phyloP scores from a whole-genome alignment of 345 rosid genomes.

The Populus euphratica region DNA sequence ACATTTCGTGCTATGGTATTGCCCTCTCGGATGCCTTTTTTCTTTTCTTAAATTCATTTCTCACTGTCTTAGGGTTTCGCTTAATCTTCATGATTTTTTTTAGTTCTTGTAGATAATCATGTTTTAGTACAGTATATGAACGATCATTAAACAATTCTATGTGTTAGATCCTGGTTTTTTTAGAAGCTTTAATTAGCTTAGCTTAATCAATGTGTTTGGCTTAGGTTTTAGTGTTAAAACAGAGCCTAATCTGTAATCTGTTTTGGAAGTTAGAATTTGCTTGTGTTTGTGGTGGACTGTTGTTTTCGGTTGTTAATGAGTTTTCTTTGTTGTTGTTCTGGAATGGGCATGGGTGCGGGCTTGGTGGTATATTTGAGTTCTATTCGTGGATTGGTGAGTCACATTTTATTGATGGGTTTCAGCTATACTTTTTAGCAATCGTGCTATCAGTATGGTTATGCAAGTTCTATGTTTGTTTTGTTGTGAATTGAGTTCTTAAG shows the following conservation, averaged over 20 bases:
- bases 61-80: not conserved
- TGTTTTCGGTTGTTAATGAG: not conserved
- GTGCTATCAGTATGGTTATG: too few relatives aligned
- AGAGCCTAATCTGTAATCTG: too few relatives aligned
- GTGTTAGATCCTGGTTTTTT: not conserved
- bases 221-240: too few relatives aligned
- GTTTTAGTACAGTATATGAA: not conserved
- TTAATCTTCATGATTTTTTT: not conserved
- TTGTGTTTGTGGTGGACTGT: not conserved
- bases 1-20: slow-evolving; percentile 8
- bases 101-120: not conserved
- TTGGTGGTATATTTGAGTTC: not conserved
- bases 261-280: not conserved
- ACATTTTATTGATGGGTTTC: not conserved
- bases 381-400: not conserved
- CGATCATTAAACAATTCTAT: not conserved
- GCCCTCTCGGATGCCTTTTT: not conserved
- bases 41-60: not conserved
- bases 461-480: not conserved
- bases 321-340: not conserved
- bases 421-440: not conserved
- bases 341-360: not conserved
- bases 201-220: too few relatives aligned
- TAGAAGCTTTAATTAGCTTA: not conserved
- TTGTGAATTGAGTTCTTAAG: not conserved